phyloP scores from a whole-genome alignment of 345 rosid species.

The Melaleuca alternifolia region DNA sequence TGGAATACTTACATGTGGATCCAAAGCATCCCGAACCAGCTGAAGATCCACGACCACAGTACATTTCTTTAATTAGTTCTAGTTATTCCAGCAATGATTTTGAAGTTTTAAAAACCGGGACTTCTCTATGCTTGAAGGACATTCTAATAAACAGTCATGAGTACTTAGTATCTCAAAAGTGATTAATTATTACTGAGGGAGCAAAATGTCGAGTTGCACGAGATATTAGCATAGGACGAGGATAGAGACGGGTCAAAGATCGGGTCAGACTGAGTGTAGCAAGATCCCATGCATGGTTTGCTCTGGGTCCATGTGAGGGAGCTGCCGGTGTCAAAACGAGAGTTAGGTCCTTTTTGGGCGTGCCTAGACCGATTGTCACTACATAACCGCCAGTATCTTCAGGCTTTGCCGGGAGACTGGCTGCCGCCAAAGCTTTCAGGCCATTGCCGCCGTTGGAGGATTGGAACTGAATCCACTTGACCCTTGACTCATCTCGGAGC shows the following conservation, averaged over 20 bases:
- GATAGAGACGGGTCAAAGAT: slow-evolving; percentile 12
- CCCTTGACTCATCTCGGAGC: neutral
- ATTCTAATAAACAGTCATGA: neutral
- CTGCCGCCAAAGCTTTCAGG: neutral
- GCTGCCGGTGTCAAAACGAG: slow-evolving; percentile 18
- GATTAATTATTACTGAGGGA: neutral
- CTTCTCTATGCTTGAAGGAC: neutral
- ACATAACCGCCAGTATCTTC: neutral
- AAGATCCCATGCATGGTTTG: neutral
- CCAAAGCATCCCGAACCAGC: neutral
- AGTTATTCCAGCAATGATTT: neutral
- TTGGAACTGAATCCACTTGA: neutral
- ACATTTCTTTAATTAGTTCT: neutral
- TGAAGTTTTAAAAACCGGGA: neutral
- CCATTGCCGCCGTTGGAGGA: neutral
- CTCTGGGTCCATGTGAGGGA: slow-evolving; percentile 23
- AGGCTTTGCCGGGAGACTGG: neutral
- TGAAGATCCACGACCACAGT: neutral
- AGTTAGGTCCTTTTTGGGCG: neutral
- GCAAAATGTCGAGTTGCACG: neutral
- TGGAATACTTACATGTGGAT: slow-evolving; percentile 2
- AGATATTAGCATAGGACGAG: slow-evolving; percentile 4
- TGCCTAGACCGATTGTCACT: slow-evolving; percentile 9
- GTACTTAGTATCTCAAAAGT: neutral
- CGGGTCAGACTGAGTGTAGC: slow-evolving; percentile 10